Evolutionary conservation across 768 basidiomycete genomes (phyloP).

Genomic region (Galerina sulciceps): DNA sequence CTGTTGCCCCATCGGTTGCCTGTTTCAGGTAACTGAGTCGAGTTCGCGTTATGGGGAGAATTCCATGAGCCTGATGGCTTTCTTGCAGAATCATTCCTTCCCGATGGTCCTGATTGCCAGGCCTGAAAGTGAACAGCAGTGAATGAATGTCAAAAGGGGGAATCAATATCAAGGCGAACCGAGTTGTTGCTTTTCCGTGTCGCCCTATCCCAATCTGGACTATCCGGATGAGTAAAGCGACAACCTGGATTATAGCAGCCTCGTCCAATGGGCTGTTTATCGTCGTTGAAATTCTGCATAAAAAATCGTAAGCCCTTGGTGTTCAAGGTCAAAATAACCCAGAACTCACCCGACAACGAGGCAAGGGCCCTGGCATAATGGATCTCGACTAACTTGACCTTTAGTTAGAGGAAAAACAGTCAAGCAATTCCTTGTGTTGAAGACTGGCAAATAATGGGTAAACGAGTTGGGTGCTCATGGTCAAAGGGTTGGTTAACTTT

Average conservation of each 20-base stretch:
- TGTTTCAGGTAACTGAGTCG: background rate
- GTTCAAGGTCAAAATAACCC: background rate
- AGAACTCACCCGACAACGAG: background rate
- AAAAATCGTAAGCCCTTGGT: background rate
- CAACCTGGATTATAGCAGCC: conserved; percentile 24
- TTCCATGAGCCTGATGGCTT: background rate
- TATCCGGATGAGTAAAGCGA: conserved; percentile 27
- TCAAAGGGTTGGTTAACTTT: background rate
- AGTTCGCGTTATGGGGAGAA: background rate
- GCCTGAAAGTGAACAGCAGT: too few species aligned
- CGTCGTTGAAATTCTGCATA: conserved; percentile 24
- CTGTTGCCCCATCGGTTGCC: conserved; percentile 3
- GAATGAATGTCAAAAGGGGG: background rate
- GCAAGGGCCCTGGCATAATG: background rate
- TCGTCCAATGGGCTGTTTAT: conserved; percentile 17
- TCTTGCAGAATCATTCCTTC: too few species aligned
- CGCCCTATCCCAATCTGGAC: conserved; percentile 24
- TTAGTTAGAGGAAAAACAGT: too few species aligned
- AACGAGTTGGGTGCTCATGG: too few species aligned
- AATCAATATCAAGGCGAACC: background rate
- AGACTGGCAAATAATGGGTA: too few species aligned
- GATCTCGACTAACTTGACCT: too few species aligned
- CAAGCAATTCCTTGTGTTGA: too few species aligned
- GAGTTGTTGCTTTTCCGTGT: background rate
- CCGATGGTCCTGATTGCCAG: too few species aligned